Percentiles rank a stretch among this genome's conserved stretches.
These are phyloP conservation scores for Lipomyces chichibuensis DNA, from an alignment of 805 yeast species.

Conservation along the genomic window DNA sequence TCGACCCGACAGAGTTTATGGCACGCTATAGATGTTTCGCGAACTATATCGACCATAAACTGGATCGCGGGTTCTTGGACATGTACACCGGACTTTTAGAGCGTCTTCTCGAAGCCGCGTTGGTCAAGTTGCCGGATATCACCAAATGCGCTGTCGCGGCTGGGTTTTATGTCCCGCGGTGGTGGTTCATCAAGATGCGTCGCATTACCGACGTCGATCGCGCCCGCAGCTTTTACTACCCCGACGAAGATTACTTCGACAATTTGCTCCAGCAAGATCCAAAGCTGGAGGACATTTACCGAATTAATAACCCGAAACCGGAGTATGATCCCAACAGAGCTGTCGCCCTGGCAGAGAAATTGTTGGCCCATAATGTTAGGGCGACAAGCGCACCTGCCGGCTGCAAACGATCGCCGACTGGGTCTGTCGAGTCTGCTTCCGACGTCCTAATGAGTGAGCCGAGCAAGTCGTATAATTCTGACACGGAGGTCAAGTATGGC, in stretches of 20 bases:
- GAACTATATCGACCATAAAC: conserved; percentile 11
- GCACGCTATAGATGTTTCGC: conserved; percentile 16
- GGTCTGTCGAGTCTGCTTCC: neutral
- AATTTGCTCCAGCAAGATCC: neutral
- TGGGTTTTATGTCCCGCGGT: conserved; percentile 5
- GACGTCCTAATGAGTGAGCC: neutral
- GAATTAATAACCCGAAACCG: neutral
- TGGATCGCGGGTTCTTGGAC: conserved; percentile 12
- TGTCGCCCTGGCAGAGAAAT: neutral
- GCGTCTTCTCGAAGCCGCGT: conserved; percentile 2
- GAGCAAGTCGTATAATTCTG: neutral
- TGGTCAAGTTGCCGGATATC: neutral
- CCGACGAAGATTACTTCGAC: conserved; percentile 6
- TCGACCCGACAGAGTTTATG: conserved; percentile 3
- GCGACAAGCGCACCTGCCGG: neutral
- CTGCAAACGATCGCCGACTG: neutral
- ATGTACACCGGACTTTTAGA: neutral
- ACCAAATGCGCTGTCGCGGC: neutral
- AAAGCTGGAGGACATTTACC: neutral
- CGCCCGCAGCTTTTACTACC: neutral
- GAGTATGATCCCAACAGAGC: neutral
- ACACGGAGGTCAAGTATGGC: neutral
- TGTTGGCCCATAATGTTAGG: neutral
- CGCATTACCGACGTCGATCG: conserved; percentile 7
- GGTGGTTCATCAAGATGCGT: conserved; percentile 6